Base-by-base conservation (phyloP, 495 filamentous ascomycete genomes). In the Podospora conica region DNA sequence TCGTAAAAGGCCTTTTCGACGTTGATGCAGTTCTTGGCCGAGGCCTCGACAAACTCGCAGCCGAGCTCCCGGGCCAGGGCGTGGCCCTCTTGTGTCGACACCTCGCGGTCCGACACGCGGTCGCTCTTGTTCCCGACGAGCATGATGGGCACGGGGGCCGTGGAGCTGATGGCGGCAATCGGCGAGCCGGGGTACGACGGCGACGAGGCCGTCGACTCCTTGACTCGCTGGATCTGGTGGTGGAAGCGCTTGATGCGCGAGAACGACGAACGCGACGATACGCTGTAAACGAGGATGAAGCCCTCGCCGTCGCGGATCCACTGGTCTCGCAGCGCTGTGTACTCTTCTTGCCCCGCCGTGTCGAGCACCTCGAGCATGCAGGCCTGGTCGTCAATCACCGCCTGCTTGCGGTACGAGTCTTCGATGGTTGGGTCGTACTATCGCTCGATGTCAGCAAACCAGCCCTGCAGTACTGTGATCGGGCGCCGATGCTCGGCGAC, bases 1-100 rank as follows among this genome's bases (percentile, higher is more conserved):
- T 98, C 95, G 78, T 96, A 97, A 75, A 98, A 98, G 3, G 95
- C 96, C 81, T 94, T 96, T 74, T 98, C 95, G 25, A 98, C 95
- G 73, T 98, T 98, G 81, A 97, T 91, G 82, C 95, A 97, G 73
- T 96, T 97, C 81, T 98, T 97, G n/a, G 95, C 95, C 15, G 94
- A 97, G 6, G 95, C 95, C 77, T 98, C 95, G 65, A 98, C 93
- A 71, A 98, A 98, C 66, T 98, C 95, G 77, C 95, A 98, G 60
- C 91, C 91, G 40, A 98, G 82, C 73, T 97, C 91, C 73, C 92
- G 90, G 53, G 95, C 96, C 21, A 98, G 78, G 24, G 92, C 92
- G 65, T 91, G 91, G 5, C 95, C 95, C 79, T 98, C 95, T 75
- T 98, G 95, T 27, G 93, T 96, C 1, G 93, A 97, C 9, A 98